Evolutionary conservation across 805 yeast genomes (phyloP).

Genomic region (Sugiyamaella marilandica): DNA sequence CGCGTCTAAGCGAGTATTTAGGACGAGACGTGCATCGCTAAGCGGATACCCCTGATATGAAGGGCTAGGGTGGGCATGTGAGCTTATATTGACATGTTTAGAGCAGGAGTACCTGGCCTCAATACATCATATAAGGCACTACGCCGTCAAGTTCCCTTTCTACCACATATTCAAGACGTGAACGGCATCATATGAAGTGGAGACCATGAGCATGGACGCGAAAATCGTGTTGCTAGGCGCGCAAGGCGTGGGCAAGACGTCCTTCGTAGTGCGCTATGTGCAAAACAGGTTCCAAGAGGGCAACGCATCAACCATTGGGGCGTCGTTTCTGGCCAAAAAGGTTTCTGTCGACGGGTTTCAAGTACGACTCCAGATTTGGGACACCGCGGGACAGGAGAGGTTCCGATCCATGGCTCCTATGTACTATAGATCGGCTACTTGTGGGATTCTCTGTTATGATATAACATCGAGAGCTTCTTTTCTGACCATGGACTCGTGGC

Average conservation of each 20-base stretch:
- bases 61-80: too few species aligned
- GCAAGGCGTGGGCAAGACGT: slow-evolving; percentile 35
- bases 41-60: too few species aligned
- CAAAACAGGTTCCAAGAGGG: slow-evolving; percentile 33
- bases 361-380: slow-evolving; percentile 64
- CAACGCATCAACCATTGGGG: slow-evolving; percentile 35
- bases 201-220: slow-evolving; percentile 32
- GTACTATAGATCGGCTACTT: slow-evolving; percentile 38
- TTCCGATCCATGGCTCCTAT: slow-evolving; percentile 76
- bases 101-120: too few species aligned
- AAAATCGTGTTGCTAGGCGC: slow-evolving; percentile 34
- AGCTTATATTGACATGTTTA: too few species aligned
- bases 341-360: slow-evolving; percentile 31
- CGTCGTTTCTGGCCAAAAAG: slow-evolving; percentile 33
- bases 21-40: too few species aligned
- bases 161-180: too few species aligned
- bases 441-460: slow-evolving; percentile 35
- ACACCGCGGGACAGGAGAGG: slow-evolving; percentile 96
- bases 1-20: too few species aligned
- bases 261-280: slow-evolving; percentile 34
- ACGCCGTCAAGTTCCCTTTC: too few species aligned
- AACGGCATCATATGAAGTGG: too few species aligned
- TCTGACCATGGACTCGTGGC: slow-evolving; percentile 34
- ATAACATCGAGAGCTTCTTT: slow-evolving; percentile 33
- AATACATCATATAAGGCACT: too few species aligned